Base-by-base conservation (phyloP, 192 early-diverging fungal species). In the Mortierella hygrophila region DNA sequence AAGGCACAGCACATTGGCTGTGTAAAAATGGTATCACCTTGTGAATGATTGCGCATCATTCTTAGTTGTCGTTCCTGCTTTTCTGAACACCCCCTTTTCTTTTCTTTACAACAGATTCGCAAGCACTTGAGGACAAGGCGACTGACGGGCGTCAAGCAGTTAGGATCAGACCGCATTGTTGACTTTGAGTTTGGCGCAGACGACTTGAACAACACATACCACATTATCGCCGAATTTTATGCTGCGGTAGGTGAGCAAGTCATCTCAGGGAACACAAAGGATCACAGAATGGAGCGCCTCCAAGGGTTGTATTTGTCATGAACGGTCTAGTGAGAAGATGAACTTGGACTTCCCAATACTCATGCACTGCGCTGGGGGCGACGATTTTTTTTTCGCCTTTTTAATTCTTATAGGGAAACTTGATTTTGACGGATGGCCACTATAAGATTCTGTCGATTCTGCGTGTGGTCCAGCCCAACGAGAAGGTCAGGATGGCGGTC, bases 341-440 rank as follows among this genome's bases (percentile, higher is more conserved):
- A 57, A 76, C 21, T 76, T 29, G n/a, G 40, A 47, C 13, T 72
- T 4, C n/a, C 42, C 42, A 29, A 3, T 29, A 72, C 40, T 70
- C 20, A 38, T 70, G 46, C 26, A 46, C 42, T 32, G 35, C 46
- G 26, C 47, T 38, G 73, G 37, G 6, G 0, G 21, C 4, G 15
- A 42, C 26, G 44, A 18, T 38, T 63, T 42, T 71, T 60, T 41
- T 55, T 44, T n/a, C n/a, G 44, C 44, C 11, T 0, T 15, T 71
- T 84, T n/a, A 20, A 40, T 21, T 47, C 21, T 55, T 65, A 55
- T 80, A 95, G 95, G 98, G 98, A 3, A 99, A 99, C 91, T 92
- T 99, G 68, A 97, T 99, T 72, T 89, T 99, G 79, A 98, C 98
- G 10, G 96, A 98, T 91, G 90, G 94, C 49, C 93, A 96, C 70